Evolutionary conservation across 805 yeast genomes (phyloP), one percentile per base, ranked within the genome.

Genomic region (Kuraishia ogatae): DNA sequence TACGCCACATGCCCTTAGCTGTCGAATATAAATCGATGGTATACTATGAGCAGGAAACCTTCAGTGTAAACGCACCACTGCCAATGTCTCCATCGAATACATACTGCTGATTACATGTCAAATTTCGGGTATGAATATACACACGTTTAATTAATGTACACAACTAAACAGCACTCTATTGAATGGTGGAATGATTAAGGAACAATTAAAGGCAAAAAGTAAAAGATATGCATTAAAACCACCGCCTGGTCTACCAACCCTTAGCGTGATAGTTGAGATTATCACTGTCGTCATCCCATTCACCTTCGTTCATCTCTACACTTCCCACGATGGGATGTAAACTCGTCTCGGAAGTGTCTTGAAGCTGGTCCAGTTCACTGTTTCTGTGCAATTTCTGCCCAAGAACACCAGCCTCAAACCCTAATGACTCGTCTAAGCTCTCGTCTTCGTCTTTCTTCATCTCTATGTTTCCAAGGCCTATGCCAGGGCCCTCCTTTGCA

Each of bases 1-100:
- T 82, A 79, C 87, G 86, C 86, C 87, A 82, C 85, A 82, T 84
- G 87, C 87, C 87, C 87, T 50, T 29, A 21, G 22, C 24, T 47
- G 24, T 20, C 3, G 8, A 15, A 47, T 11, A n/a, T 13, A 6
- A 2, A 10, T n/a, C 22, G 13, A 5, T 21, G 22, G 22, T 47
- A 3, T 6, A 4, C 19, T 8, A 47, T 39, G 43, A 35, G n/a
- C 4, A 4, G 17, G 13, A 35, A 35, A n/a, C n/a, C n/a, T n/a
- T n/a, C n/a, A n/a, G n/a, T n/a, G n/a, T 35, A 26, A 26, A 6
- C 10, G 29, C 29, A 26, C 29, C 8, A 10, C 29, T 26, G 29
- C n/a, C 17, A 5, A 15, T 35, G 7, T 5, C 43, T 8, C 17
- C 6, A 17, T 35, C 6, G n/a, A 35, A 10, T 5, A 35, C 13